Evolutionary conservation across 1,139 yeast genomes (phyloP).

Genomic region (Magnusiomyces magnusii): DNA sequence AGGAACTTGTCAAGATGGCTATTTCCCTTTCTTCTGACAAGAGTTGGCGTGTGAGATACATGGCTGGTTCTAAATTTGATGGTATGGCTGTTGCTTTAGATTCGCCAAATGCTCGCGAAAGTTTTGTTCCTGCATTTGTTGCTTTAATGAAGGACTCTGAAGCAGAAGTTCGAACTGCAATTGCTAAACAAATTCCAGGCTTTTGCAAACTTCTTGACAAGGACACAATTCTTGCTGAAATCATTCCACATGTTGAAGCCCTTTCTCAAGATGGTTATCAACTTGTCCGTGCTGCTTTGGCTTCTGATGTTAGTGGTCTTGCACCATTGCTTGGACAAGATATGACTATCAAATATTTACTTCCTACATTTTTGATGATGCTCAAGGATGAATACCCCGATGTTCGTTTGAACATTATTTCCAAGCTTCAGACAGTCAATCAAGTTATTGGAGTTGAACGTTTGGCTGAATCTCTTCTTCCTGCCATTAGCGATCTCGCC

Average conservation of each 20-base stretch:
- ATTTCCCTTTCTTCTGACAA: constrained; percentile 74
- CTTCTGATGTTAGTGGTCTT: constrained; percentile 76
- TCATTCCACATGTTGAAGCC: constrained; percentile 77
- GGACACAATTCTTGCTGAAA: constrained; percentile 54
- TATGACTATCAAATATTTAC: constrained; percentile 67
- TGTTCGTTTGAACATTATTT: constrained; percentile 88
- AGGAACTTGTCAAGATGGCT: constrained; percentile 35
- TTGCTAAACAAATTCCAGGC: constrained; percentile 85
- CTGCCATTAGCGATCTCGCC: constrained; percentile 94
- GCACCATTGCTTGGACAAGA: constrained; percentile 86
- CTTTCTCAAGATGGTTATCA: constrained; percentile 89
- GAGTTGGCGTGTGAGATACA: constrained; percentile 97
- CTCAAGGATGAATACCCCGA: constrained; percentile 96
- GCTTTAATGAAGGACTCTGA: constrained; percentile 83
- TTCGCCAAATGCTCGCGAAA: constrained; percentile 44
- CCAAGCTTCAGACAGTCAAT: constrained; percentile 84
- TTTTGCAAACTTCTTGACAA: constrained; percentile 42
- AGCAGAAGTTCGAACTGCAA: constrained; percentile 93
- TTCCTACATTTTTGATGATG: constrained; percentile 90
- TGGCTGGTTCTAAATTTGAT: constrained; percentile 90
- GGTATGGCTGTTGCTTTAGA: constrained; percentile 62
- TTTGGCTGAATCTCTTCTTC: constrained; percentile 78
- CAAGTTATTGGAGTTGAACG: constrained; percentile 90
- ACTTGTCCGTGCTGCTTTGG: constrained; percentile 87
- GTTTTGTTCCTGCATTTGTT: constrained; percentile 64